Base-by-base conservation (phyloP, 371 early-diverging fungal genomes). In the Rhizopus delemar region DNA sequence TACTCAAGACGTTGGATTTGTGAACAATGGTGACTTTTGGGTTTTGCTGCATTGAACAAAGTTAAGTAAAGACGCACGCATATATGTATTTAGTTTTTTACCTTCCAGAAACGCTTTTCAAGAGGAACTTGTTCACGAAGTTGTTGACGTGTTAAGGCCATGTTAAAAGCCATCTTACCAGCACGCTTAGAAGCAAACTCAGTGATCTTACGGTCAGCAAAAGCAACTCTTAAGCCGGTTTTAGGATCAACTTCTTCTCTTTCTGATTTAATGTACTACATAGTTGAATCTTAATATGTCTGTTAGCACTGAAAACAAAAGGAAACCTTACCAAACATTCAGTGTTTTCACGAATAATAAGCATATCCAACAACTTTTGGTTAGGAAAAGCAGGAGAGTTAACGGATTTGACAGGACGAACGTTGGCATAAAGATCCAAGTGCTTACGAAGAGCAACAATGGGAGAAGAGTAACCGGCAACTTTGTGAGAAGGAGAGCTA, bases 311-410 rank as follows among this genome's bases (percentile, higher is more conserved):
- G 4, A 12, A 31, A 1, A 3, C 43, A 11, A 43, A 13, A 9
- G 3, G 7, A 7, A 22, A 4, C 41, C 77, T 72, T 84, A 93
- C 94, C 78, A 97, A 82, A 63, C 96, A 96, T 72, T 96, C 98
- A 9, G 96, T 96, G 84, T 97, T 96, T 69, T 97, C 98, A 73
- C 96, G 88, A 57, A 96, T 88, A 63, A 97, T 95, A 49, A 95
- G 76, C 90, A 96, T 92, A 77, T 97, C 95, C 51, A 95, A 80
- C 33, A 83, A 83, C 62, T 86, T 89, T 66, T 87, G 86, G 45
- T 70, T 79, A 46, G 79, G 82, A 33, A 79, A 78, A 13, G 84
- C 73, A 46, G 83, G 78, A 5, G 84, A 84, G n/a, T 78, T 69
- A 22, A 86, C 86, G 22, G 88, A 83, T 29, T 82, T 83, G 12